A percentile compares a stretch with the other conserved stretches of the same genome.
Conservation (phyloP, 345 rosid genomes). For the Lepidium africanum region DNA sequence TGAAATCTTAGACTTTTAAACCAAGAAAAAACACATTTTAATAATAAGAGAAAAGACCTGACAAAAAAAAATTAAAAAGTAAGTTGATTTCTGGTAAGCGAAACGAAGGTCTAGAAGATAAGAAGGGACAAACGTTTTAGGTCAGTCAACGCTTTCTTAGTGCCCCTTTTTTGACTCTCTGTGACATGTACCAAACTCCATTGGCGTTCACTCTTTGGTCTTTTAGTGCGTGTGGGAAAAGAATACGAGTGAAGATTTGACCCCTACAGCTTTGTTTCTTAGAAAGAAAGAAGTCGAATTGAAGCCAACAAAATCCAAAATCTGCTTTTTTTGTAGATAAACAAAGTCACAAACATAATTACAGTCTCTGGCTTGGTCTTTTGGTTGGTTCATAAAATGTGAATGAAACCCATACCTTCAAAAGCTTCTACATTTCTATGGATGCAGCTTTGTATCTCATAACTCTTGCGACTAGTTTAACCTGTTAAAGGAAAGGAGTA, state of each 20-base stretch:
- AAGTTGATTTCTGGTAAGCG: neutral
- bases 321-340: neutral
- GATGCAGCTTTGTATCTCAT: neutral
- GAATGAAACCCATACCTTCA: constrained; percentile 9
- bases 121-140: neutral
- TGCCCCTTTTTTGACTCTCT: neutral
- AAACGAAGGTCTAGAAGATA: neutral
- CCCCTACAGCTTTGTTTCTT: neutral
- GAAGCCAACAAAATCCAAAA: neutral
- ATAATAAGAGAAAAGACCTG: neutral
- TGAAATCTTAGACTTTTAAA: neutral
- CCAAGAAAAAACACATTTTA: neutral
- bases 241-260: neutral
- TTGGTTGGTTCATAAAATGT: neutral
- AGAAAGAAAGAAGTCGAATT: neutral
- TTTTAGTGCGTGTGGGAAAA: neutral
- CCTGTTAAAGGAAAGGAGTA: constrained; percentile 58
- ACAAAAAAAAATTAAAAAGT: too few relatives aligned
- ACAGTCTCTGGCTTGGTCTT: neutral
- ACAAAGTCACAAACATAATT: neutral
- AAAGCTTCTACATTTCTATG: constrained; percentile 5
- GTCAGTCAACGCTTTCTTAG: constrained; percentile 20
- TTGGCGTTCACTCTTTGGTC: neutral
- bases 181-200: neutral
- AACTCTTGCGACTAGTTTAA: neutral